Evolutionary conservation across 2,329 filamentous ascomycete species (phyloP), one percentile per base, ranked within the genome.

Genomic region (Sclerotinia glacialis): DNA sequence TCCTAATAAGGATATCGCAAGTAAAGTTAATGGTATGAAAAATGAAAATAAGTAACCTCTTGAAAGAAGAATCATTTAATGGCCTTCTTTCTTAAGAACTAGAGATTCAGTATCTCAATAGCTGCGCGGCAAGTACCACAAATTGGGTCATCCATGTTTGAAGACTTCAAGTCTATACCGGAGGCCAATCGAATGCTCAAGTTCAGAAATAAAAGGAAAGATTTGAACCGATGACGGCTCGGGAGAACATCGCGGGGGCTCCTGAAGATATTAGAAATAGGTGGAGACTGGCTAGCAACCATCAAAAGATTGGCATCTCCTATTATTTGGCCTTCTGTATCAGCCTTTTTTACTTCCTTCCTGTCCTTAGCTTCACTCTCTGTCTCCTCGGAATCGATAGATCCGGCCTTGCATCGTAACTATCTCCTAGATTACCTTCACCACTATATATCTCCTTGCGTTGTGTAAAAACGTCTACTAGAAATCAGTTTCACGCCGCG

Each of bases 11-110:
- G 12, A n/a, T 1, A 9, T 31, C 16, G 8, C 28, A 37, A 26
- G 8, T 12, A 12, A 1, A 0, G 0, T 14, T 4, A 18, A 23
- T 5, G 18, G n/a, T 6, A 7, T 11, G 7, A 23, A 49, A 12
- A 23, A 7, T 12, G n/a, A 37, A 42, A 16, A 8, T 11, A 23
- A 26, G 7, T 16, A 26, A 1, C 6, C 12, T 34, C n/a, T 23
- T 23, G 3, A 14, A 18, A 28, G 8, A 56, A 12, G 16, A 53
- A 31, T 31, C 6, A 5, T n/a, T n/a, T 2, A 6, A 58, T 31
- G 16, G 3, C 8, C 23, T 26, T 37, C 6, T 34, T 37, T 37
- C 2, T 46, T 14, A 23, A 12, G 9, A 54, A 6, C 3, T n/a
- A 34, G 21, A 11, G 42, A 37, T 23, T 31, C 4, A 3, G 31